These are phyloP conservation scores for Uronychia binucleata DNA, from an alignment of 73 alveolate species.

Conservation along the genomic window DNA sequence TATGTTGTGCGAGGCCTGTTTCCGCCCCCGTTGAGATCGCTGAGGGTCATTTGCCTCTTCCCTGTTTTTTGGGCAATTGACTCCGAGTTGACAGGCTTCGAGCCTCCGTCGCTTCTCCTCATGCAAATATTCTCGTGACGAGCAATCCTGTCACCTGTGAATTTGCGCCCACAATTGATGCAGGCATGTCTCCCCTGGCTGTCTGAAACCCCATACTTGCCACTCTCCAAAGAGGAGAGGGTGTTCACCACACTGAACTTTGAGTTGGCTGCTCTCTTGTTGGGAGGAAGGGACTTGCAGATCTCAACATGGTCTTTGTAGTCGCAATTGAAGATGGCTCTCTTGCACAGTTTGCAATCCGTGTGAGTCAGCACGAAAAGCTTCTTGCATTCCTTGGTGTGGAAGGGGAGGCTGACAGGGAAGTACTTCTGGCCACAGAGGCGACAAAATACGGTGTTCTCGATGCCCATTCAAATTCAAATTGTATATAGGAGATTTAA, in stretches of 20 bases:
- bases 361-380: slow-evolving; percentile 41
- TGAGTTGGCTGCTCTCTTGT: background rate
- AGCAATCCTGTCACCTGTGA: slow-evolving; percentile 45
- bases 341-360: slow-evolving; percentile 47
- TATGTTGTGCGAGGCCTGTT: background rate
- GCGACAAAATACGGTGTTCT: slow-evolving; percentile 45
- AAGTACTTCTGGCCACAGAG: slow-evolving; percentile 56
- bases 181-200: slow-evolving; percentile 54
- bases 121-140: slow-evolving; percentile 55
- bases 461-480: slow-evolving; percentile 50
- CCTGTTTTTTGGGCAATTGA: background rate
- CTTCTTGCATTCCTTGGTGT: slow-evolving; percentile 35
- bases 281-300: slow-evolving; percentile 41
- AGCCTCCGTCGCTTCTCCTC: background rate
- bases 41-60: background rate
- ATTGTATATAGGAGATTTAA: background rate
- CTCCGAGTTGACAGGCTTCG: background rate
- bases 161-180: slow-evolving; percentile 37
- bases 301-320: slow-evolving; percentile 44
- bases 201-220: slow-evolving; percentile 31
- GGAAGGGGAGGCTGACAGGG: slow-evolving; percentile 58
- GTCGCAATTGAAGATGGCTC: slow-evolving; percentile 51
- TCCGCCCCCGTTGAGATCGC: background rate
- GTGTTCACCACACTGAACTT: slow-evolving; percentile 28
- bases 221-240: slow-evolving; percentile 4